phyloP scores from a whole-genome alignment of 176 grass and related monocot species.

The barley (Hordeum vulgare) region DNA sequence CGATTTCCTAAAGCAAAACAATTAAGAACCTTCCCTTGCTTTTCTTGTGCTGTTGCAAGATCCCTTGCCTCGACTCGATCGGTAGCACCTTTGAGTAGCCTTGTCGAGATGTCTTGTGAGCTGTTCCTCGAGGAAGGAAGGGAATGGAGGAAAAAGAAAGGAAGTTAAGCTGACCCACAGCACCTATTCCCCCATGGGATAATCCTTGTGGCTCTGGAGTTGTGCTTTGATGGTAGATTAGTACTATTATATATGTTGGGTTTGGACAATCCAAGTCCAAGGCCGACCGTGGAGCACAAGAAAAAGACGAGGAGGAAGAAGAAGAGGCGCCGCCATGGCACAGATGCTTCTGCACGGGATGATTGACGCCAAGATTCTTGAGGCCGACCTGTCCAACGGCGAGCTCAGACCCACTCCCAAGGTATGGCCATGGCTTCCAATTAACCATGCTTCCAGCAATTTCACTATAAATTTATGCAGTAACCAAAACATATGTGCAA shows the following conservation, averaged over 20 bases:
- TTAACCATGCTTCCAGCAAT: too few species aligned
- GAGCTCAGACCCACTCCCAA: constrained; percentile 3
- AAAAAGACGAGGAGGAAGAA: background rate
- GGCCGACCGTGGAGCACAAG: background rate
- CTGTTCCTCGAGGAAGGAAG: constrained; percentile 29
- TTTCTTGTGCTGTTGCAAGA: constrained; percentile 25
- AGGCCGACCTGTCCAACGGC: constrained; percentile 1
- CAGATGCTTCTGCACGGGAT: constrained; percentile 40
- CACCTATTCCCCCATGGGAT: too few species aligned
- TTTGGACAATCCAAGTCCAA: too few species aligned
- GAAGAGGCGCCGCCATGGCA: constrained; percentile 42
- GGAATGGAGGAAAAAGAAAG: background rate
- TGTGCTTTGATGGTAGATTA: background rate
- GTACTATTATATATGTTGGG: background rate
- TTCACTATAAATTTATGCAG: too few species aligned
- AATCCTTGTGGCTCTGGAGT: background rate
- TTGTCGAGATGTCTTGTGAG: background rate
- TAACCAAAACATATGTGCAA: too few species aligned
- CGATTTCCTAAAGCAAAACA: too few species aligned
- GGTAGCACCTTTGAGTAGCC: constrained; percentile 3
- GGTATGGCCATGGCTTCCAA: constrained; percentile 10
- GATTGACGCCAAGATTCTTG: constrained; percentile 35
- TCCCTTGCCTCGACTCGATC: constrained; percentile 40
- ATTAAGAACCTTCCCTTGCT: constrained; percentile 23
- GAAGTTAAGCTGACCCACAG: constrained; percentile 3